Evolutionary conservation across 768 basidiomycete species (phyloP).

Genomic region (Auricularia cornea): DNA sequence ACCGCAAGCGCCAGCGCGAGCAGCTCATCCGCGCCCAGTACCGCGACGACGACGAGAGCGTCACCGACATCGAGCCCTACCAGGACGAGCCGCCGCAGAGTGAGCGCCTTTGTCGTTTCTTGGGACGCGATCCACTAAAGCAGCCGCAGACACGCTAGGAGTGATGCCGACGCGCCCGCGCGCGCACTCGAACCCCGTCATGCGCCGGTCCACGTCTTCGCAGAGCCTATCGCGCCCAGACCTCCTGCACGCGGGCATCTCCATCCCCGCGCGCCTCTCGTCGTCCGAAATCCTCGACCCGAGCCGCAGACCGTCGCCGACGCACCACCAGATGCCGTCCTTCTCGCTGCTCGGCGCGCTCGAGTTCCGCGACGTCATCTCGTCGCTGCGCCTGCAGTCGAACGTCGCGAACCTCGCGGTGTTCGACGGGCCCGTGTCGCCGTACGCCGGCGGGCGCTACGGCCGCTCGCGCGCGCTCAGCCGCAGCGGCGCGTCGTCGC

Average conservation of each 20-base stretch:
- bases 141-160: neutral
- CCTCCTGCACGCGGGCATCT: conserved; percentile 12
- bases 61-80: conserved; percentile 42
- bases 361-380: conserved; percentile 89
- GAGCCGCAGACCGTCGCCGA: conserved; percentile 26
- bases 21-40: conserved; percentile 52
- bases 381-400: conserved; percentile 66
- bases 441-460: conserved; percentile 72
- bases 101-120: neutral
- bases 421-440: conserved; percentile 61
- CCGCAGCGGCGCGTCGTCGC: neutral
- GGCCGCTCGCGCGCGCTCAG: conserved; percentile 26
- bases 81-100: conserved; percentile 46
- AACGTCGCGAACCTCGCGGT: conserved; percentile 46
- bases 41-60: conserved; percentile 37
- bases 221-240: conserved; percentile 3
- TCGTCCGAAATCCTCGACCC: conserved; percentile 34
- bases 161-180: neutral
- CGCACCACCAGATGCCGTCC: conserved; percentile 53
- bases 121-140: too few species aligned
- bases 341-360: conserved; percentile 92
- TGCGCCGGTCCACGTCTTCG: neutral
- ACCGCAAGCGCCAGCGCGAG: conserved; percentile 39
- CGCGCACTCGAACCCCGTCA: neutral
- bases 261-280: conserved; percentile 34